Base-by-base conservation (phyloP, 2,329 filamentous ascomycete species). In the Albifimbria verrucaria region DNA sequence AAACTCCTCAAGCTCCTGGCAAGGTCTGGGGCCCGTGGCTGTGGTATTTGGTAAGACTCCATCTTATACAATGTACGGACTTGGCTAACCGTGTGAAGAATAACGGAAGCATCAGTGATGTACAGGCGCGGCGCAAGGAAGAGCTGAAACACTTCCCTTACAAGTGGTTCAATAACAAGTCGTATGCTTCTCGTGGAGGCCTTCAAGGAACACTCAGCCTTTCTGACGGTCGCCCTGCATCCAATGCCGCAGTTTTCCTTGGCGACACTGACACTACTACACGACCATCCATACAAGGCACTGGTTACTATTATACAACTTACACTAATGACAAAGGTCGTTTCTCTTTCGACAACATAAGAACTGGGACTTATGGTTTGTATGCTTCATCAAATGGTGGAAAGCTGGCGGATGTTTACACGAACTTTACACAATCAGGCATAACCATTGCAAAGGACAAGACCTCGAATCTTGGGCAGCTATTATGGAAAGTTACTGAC, bases 281-380 rank as follows among this genome's bases (percentile, higher is more conserved):
- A 17, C 54, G 54, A 12, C 54, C 54, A 24, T 55, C 54, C 17
- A 18, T 55, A 4, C 61, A 64, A 43, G 62, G 62, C 24, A 63
- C 61, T 32, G 51, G 53, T 39, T 55, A 55, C 2, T 53, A 55
- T 39, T 55, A 55, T 22, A 55, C 54, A 12, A 51, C 54, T 1
- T 55, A 55, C 28, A 55, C 54, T 22, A 55, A 53, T 9, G 51
- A 55, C 20, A 55, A 55, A 15, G 54, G 54, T 5, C 51, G 51
- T 3, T 55, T 55, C 32, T 50, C 48, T 2, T 55, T 55, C 26
- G 25, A 53, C n/a, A 51, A 55, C 26, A 28, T 55, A 2, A 17
- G 51, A 44, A 55, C 48, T 3, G 54, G 54, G 6, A 46, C 54
- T 1, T 55, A 55, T 11, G 51, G 54, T 11, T 48, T 55, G 4